Percentiles rank a stretch among this genome's conserved stretches.
phyloP scores from a whole-genome alignment of 176 grass and related monocot genomes.

The Chrysopogon serrulatus region DNA sequence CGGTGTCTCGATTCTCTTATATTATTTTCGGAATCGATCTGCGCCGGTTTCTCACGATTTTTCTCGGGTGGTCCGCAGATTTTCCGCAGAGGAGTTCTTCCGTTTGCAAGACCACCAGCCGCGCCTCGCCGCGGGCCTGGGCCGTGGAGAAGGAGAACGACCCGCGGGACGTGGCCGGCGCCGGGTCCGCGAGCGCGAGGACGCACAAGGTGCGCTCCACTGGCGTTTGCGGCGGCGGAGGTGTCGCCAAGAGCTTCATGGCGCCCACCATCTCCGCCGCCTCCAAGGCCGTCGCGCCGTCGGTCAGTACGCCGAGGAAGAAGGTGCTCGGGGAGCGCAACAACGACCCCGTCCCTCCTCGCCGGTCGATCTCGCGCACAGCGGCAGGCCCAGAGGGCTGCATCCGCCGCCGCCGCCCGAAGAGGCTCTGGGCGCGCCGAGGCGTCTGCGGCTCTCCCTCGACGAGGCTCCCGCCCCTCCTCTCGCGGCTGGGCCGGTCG shows the following conservation, averaged over 20 bases:
- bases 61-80: slow-evolving; percentile 16
- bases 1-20: background rate
- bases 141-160: slow-evolving; percentile 63
- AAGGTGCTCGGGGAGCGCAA: slow-evolving; percentile 69
- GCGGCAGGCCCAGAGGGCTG: background rate
- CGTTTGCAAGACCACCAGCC: slow-evolving; percentile 16
- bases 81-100: slow-evolving; percentile 34
- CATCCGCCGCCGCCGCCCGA: background rate
- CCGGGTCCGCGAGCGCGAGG: background rate
- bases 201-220: slow-evolving; percentile 19
- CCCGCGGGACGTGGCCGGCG: slow-evolving; percentile 16
- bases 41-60: background rate
- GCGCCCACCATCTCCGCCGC: slow-evolving; percentile 81
- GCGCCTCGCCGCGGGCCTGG: slow-evolving; percentile 20
- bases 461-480: background rate
- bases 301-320: slow-evolving; percentile 46
- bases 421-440: background rate
- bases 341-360: slow-evolving; percentile 12
- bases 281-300: slow-evolving; percentile 54
- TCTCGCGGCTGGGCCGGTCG: background rate
- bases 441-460: slow-evolving; percentile 21
- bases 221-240: background rate
- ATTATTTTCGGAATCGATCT: background rate
- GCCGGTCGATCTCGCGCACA: slow-evolving; percentile 18
- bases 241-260: slow-evolving; percentile 71